Conservation (phyloP, 495 filamentous ascomycete genomes). For the Xylaria curta region DNA sequence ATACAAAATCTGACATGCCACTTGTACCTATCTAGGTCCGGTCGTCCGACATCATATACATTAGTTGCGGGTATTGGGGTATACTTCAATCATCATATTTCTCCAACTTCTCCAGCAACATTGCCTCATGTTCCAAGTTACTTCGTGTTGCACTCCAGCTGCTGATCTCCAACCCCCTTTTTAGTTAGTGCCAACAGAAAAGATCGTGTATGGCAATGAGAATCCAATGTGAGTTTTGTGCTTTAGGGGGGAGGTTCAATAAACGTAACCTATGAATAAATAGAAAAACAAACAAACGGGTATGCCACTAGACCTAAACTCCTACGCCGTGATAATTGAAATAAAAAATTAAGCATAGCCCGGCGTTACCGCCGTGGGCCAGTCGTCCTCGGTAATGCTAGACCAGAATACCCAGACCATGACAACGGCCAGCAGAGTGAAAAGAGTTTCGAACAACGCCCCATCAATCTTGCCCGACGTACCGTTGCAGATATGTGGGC, state of each 20-base stretch:
- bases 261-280: constrained; percentile 33
- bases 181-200: constrained; percentile 12
- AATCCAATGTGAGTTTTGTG: constrained; percentile 25
- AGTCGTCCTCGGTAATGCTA: constrained; percentile 98
- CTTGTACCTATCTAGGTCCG: constrained; percentile 35
- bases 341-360: constrained; percentile 39
- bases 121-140: constrained; percentile 25
- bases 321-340: constrained; percentile 36
- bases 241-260: constrained; percentile 30
- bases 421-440: constrained; percentile 82
- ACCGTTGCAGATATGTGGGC: constrained; percentile 84
- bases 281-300: constrained; percentile 42
- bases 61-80: constrained; percentile 40
- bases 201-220: constrained; percentile 31
- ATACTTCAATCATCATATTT: constrained; percentile 36
- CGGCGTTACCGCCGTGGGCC: constrained; percentile 65
- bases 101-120: constrained; percentile 4
- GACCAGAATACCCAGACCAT: constrained; percentile 96
- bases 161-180: constrained; percentile 22
- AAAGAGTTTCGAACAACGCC: constrained; percentile 89
- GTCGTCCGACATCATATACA: constrained; percentile 52
- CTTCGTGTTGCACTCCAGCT: constrained; percentile 34
- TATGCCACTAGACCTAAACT: constrained; percentile 41
- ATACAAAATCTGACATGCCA: constrained; percentile 2
- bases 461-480: constrained; percentile 88